Evolutionary conservation across 768 basidiomycete genomes (phyloP), one percentile per base, ranked within the genome.

Genomic region (Scleroderma bovista): DNA sequence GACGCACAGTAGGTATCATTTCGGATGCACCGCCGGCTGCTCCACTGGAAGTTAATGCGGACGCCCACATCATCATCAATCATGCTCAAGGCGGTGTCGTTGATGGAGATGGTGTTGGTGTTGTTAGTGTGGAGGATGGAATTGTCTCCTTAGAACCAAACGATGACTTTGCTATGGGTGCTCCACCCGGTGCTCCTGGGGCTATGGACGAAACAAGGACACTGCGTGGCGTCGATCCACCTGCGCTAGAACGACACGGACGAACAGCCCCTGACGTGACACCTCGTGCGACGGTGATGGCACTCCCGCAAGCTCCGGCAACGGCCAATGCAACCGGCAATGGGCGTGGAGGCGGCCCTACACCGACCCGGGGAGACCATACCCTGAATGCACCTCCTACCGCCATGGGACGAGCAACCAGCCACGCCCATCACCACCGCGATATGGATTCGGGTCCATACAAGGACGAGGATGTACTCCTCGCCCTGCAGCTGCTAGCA

Each of bases 401-500:
- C 11, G 29, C 52, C 3, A 23, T 61, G 1, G 57, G 63, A 19
- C 65, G 57, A 44, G 46, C 51, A 9, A 50, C 65, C 1, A 63
- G 53, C 36, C 75, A 74, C 44, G 60, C 63, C 33, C 70, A 73
- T 47, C 71, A 74, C 41, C 63, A 69, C 19, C 72, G 72, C 41
- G 69, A 73, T 22, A 10, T 50, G 1, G 75, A 76, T 20, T 59
- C 69, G 0, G 86, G 87, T 0, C 88, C 87, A 0, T 96, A 94
- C 68, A 80, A 91, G 23, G 93, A 98, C 63, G 95, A 99, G 60
- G 94, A 96, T 54, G 91, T 98, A 0, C 73, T 98, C 2, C 79
- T 94, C 9, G 82, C 86, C 17, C 71, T 99, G 12, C 95, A 99
- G 65, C 82, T 98, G 2, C 77, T 99, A 1, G 96, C 96, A 3